A percentile compares a stretch with the other conserved stretches of the same genome.
phyloP scores from a whole-genome alignment of 805 yeast genomes.

The Candida nemodendra region DNA sequence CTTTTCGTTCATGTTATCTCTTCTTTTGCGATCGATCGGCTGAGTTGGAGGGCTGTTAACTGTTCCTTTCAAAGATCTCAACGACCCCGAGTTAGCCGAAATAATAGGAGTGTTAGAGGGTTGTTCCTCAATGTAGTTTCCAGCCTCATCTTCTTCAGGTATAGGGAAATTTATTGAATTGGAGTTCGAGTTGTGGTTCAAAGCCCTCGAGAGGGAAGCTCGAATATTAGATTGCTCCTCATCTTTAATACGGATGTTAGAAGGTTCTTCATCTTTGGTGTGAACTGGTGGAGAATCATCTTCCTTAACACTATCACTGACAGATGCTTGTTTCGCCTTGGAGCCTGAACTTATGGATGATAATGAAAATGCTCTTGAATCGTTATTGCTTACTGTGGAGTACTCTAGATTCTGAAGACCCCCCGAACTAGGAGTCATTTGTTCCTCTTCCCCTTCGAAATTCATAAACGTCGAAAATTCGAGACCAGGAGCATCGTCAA shows the following conservation, averaged over 20 bases:
- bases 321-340: too few species aligned
- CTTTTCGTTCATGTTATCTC: conserved; percentile 58
- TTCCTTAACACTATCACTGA: too few species aligned
- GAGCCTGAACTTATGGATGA: too few species aligned
- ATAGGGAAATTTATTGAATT: conserved; percentile 9
- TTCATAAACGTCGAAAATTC: conserved; percentile 10
- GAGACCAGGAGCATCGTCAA: too few species aligned
- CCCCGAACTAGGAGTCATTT: background rate
- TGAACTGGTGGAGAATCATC: conserved; percentile 1
- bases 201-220: conserved; percentile 22
- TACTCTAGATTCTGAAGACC: background rate
- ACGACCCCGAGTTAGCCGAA: conserved; percentile 3
- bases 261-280: too few species aligned
- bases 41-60: conserved; percentile 16
- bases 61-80: conserved; percentile 19
- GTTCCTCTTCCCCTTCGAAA: background rate
- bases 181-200: conserved; percentile 9
- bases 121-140: conserved; percentile 9
- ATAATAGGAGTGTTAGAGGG: conserved; percentile 5
- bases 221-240: conserved; percentile 14
- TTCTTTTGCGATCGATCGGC: conserved; percentile 44
- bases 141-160: conserved; percentile 18
- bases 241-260: too few species aligned
- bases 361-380: too few species aligned
- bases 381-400: too few species aligned